Base-by-base conservation (phyloP, 208 protist species). In the Leishmania tropica region DNA sequence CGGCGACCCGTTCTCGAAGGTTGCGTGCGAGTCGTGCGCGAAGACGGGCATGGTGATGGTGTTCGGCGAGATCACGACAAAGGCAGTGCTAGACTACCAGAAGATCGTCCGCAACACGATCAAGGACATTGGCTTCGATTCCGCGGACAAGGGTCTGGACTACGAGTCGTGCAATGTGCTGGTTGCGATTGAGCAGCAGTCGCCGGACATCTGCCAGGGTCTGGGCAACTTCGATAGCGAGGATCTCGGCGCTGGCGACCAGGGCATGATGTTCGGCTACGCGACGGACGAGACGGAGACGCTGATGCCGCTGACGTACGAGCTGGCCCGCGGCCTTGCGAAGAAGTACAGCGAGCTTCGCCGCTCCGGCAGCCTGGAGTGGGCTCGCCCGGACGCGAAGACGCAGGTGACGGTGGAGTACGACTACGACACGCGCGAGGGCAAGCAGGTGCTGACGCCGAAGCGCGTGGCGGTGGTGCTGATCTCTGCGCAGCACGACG, bases 191-290 rank as follows among this genome's bases (percentile, higher is more conserved):
- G 97, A 99, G 89, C 94, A 99, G 91, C 99, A 99, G 96, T 99
- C 98, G 42, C 98, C 98, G 68, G 99, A 99, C 81, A 99, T 99
- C 88, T 98, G 93, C 72, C 93, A 99, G 83, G 97, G 97, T 84
- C 99, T 99, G 71, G 98, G 99, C 90, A 88, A 99, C 71, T 96
- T 98, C 81, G 81, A 93, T 47, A 90, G 94, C 58, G 97, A 99
- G 85, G 94, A 99, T 80, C 89, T 99, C 79, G 99, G 99, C 79
- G 99, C 99, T 78, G 99, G 99, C 83, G 99, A 99, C 87, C 99
- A 99, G 92, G 99, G 99, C 75, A 96, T 99, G 92, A 99, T 99
- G 99, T 99, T 99, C 87, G 99, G 99, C 73, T 99, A 99, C 88
- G 99, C 99, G 58, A 99, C 99, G 60, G 96, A 99, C 90, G 99